Conservation (phyloP, 257 asterid genomes). For the Cruciata laevipes region DNA sequence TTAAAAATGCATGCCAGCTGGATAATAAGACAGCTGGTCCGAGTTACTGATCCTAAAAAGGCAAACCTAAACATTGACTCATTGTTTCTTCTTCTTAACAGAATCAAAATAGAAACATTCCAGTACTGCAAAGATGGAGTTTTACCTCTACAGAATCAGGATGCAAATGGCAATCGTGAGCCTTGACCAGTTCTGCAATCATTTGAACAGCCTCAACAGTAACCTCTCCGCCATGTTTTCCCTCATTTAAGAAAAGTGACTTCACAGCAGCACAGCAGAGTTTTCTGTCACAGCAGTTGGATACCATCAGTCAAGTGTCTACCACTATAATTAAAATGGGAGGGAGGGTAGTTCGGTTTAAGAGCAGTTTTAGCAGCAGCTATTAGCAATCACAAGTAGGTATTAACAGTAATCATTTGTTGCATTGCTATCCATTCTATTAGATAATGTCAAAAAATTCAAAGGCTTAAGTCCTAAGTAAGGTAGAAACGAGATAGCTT, state of each 20-base stretch:
- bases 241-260: constrained; percentile 72
- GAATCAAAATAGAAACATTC: background rate
- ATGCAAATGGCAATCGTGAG: constrained; percentile 66
- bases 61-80: background rate
- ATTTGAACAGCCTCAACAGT: constrained; percentile 83
- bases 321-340: background rate
- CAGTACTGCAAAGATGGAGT: background rate
- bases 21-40: background rate
- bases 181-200: constrained; percentile 84
- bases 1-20: background rate
- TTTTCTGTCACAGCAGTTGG: constrained; percentile 39
- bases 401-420: background rate
- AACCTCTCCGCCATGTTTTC: constrained; percentile 95
- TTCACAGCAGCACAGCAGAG: constrained; percentile 57
- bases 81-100: background rate
- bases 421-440: background rate
- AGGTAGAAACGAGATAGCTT: background rate
- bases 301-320: background rate
- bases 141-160: constrained; percentile 90
- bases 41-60: background rate
- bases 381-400: background rate
- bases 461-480: background rate
- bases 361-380: background rate
- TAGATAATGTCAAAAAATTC: background rate
- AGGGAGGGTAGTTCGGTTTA: background rate